A percentile compares a stretch with the other conserved stretches of the same genome.
phyloP scores from a whole-genome alignment of 176 grass and related monocot genomes.

The sorghum (Sorghum bicolor) region Sorghum_bicolor_NCBIv3 NC_012875.2:50413001-50413500 shows the following conservation, averaged over 20 bases:
- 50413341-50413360: not conserved
- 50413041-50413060: not conserved
- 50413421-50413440: not conserved
- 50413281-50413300: not conserved
- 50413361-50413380: not conserved
- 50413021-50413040: not conserved
- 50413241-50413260: not conserved
- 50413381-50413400: not conserved
- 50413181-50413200: not conserved
- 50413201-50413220: not conserved
- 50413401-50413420: not conserved
- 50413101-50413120: no score
- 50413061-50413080: no score
- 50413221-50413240: not conserved
- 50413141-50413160: not conserved
- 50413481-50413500: no score
- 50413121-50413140: no score
- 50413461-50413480: no score
- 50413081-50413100: no score
- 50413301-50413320: not conserved
- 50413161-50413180: not conserved
- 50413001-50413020: no score
- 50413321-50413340: not conserved
- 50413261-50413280: not conserved
- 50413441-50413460: not conserved